Evolutionary conservation across 2,329 filamentous ascomycete species (phyloP).

Genomic region (Graphiopsis chlorocephala): DNA sequence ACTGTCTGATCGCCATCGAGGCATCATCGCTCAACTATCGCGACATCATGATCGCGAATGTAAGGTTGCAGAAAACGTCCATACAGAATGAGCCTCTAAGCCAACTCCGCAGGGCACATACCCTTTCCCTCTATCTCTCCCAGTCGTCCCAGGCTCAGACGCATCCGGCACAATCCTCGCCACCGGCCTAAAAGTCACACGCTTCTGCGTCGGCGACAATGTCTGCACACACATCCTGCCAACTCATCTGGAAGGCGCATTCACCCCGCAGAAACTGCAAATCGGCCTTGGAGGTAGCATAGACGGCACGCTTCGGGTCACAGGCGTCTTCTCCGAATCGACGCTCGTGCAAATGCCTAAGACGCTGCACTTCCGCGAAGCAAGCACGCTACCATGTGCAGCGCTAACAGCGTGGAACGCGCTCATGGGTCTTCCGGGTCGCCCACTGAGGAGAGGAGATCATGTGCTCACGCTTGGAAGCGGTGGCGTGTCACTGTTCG

Average conservation of each 20-base stretch:
- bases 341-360: neutral
- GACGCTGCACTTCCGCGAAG: neutral
- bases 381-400: neutral
- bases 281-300: neutral
- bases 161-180: neutral
- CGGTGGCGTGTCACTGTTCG: neutral
- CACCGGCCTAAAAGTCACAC: neutral
- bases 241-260: neutral
- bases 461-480: neutral
- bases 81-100: neutral
- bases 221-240: neutral
- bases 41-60: neutral
- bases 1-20: neutral
- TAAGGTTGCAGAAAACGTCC: neutral
- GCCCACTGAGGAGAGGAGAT: neutral
- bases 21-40: neutral
- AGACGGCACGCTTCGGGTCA: neutral
- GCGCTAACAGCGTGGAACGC: neutral
- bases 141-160: neutral
- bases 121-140: neutral
- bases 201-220: neutral
- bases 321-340: neutral
- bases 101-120: neutral
- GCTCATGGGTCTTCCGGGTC: neutral
- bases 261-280: neutral